Evolutionary conservation across 2,329 filamentous ascomycete genomes (phyloP), one percentile per base, ranked within the genome.

Genomic region (Penicillium vulpinum): DNA sequence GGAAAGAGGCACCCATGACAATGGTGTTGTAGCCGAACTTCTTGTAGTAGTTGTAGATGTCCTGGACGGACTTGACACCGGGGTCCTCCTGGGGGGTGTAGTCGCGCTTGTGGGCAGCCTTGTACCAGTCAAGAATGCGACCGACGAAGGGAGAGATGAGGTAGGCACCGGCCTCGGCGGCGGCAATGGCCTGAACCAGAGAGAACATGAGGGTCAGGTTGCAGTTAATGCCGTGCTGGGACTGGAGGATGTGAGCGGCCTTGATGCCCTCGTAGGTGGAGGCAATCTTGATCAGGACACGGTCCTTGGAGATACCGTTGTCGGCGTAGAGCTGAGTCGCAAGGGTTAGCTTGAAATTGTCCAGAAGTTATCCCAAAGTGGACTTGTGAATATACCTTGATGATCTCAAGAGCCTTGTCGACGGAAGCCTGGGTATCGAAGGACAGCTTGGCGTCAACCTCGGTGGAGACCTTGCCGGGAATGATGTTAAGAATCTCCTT

Each of bases 1-100:
- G 88, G 91, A 99, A 99, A 39, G 92, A 97, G 68, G 94, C 94
- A 74, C 94, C 94, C 94, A 99, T 99, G 80, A 99, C 94, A 71
- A 97, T 97, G 78, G 94, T 99, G 72, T 96, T 96, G 88, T 99
- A 97, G 78, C 90, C 91, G 78, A 83, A 91, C 86, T 97, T 97
- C 91, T 99, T 99, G 89, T 99, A 99, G 90, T 99, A 99, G 87
- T 99, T 94, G 88, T 89, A 99, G 83, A 99, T 99, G 78, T 72
- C 75, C 85, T 93, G 85, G 74, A 99, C 94, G 66, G 89, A 93
- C 82, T 91, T 85, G 79, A 99, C 94, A 83, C 94, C 94, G 56
- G 94, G 94, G 83, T 99, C 94, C 78, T 96, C 90, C 79, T 90
- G 82, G 77, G 91, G 85, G 76, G 83, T 73, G 87, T 92, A 99